Base-by-base conservation (phyloP, 345 rosid genomes). In the Schrenkiella parvula region DNA sequence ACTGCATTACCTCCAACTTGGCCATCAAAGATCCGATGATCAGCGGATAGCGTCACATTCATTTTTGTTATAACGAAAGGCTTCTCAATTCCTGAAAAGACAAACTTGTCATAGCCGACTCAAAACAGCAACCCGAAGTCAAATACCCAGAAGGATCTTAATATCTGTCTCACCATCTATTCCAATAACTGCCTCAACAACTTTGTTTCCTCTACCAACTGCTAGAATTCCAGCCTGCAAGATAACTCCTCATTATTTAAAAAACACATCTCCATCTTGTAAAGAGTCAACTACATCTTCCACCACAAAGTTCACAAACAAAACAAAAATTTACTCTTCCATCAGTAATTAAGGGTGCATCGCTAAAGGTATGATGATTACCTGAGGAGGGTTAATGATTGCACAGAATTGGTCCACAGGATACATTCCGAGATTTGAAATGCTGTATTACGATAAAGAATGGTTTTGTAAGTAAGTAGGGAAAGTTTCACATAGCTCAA, bases 351-450 rank as follows among this genome's bases (percentile, higher is more conserved):
- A 19, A 48, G 51, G 52, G 37, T 44, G 57, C 12, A 32, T 63
- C 17, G 32, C 37, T 15, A 44, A 38, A 72, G 53, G 51, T 38
- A 80, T 68, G 70, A n/a, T n/a, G n/a, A 43, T 71, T 77, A 91
- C 99, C 97, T 89, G 95, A 8, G 97, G 97, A 4, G 99, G 97
- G 81, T 95, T 95, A 78, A 95, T 95, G 44, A 95, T 95, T 70
- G 97, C 99, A 53, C 88, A 82, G 75, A 95, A 95, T n/a, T 84
- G 81, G 80, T 91, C 95, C 58, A 95, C 92, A 5, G 97, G 99
- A 84, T 84, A 95, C 99, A 95, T 95, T 80, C 99, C 99, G 15
- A 95, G 87, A 81, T 95, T 95, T 65, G 99, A 95, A 83, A 95
- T 91, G 86, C 99, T 95, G 87, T 82, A 28, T 78, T 56, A 82